Base-by-base conservation (phyloP, 768 basidiomycete genomes). In the Multifurca ochricompacta region DNA sequence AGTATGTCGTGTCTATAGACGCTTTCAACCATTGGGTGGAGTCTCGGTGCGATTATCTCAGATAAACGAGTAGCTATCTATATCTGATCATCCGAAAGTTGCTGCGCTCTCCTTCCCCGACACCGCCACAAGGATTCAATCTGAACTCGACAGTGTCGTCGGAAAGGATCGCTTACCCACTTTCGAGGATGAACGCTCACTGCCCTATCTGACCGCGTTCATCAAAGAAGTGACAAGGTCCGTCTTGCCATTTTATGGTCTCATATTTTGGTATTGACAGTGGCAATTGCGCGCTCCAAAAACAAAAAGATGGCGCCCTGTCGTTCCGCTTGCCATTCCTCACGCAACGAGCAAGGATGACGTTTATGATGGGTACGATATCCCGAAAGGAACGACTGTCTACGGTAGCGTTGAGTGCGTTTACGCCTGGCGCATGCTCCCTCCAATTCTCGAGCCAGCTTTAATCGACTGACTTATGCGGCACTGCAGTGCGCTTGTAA, bases 191-290 rank as follows among this genome's bases (percentile, higher is more conserved):
- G 54, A 58, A 37, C n/a, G 25, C 19, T 36, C 40, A 13, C 51
- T 62, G 19, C 59, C 51, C 4, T 61, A 53, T 35, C 19, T 58
- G 18, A 37, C 11, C 21, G 59, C 59, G 2, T 44, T 61, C 31
- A 58, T 60, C 16, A 61, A 61, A 27, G 61, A 61, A 31, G 59
- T 61, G n/a, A 51, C 47, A 28, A 53, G 59, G 47, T 18, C 6
- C 27, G 37, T 28, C 16, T 16, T 18, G 11, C 23, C 18, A 30
- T 5, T 16, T 14, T 16, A 6, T 5, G 23, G 35, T 48, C 19
- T 6, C 34, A 19, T 2, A 6, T 3, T 43, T 31, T 43, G 6
- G 9, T 23, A 18, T n/a, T 44, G 39, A 34, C 19, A 23, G 5
- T 4, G 1, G 5, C 16, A 3, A 25, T 23, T 19, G 16, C n/a